Evolutionary conservation across 129 eudicot genomes (phyloP).

Genomic region (Heracleum sosnowskyi): DNA sequence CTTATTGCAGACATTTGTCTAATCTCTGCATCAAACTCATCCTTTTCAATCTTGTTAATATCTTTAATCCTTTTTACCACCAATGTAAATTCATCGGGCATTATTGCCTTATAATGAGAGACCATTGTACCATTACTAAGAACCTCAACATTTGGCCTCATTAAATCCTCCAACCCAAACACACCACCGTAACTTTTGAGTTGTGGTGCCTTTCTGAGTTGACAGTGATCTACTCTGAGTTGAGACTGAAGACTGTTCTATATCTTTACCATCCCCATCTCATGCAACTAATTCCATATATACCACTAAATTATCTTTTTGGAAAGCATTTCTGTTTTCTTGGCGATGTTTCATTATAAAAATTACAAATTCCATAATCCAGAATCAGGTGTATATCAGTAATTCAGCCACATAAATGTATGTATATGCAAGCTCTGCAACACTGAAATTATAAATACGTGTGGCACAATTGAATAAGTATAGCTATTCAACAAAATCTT

Average conservation of each 20-base stretch:
- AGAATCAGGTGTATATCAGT: too few relatives aligned
- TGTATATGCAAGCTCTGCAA: too few relatives aligned
- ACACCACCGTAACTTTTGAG: slow-evolving; percentile 12
- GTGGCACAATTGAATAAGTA: too few relatives aligned
- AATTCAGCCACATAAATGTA: too few relatives aligned
- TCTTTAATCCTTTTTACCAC: slow-evolving; percentile 69
- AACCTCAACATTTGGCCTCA: slow-evolving; percentile 73
- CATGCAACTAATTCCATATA: slow-evolving; percentile 31
- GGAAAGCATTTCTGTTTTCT: slow-evolving; percentile 14
- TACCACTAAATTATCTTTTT: slow-evolving; percentile 28
- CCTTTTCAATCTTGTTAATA: slow-evolving; percentile 29
- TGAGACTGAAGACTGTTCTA: slow-evolving; percentile 15
- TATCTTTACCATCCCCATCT: slow-evolving; percentile 19
- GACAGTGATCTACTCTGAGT: slow-evolving; percentile 17
- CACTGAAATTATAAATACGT: too few relatives aligned
- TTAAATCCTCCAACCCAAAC: slow-evolving; percentile 56
- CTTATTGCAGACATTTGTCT: slow-evolving; percentile 34
- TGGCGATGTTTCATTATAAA: slow-evolving; percentile 24
- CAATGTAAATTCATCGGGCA: slow-evolving; percentile 46
- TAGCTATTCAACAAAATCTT: too few relatives aligned
- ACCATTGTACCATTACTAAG: slow-evolving; percentile 59
- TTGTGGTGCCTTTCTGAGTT: not conserved
- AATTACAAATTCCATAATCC: slow-evolving; percentile 33
- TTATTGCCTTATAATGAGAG: slow-evolving; percentile 55
- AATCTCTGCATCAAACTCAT: slow-evolving; percentile 46